Base-by-base conservation (phyloP, 495 filamentous ascomycete genomes). In the Penicillium odoratum region DNA sequence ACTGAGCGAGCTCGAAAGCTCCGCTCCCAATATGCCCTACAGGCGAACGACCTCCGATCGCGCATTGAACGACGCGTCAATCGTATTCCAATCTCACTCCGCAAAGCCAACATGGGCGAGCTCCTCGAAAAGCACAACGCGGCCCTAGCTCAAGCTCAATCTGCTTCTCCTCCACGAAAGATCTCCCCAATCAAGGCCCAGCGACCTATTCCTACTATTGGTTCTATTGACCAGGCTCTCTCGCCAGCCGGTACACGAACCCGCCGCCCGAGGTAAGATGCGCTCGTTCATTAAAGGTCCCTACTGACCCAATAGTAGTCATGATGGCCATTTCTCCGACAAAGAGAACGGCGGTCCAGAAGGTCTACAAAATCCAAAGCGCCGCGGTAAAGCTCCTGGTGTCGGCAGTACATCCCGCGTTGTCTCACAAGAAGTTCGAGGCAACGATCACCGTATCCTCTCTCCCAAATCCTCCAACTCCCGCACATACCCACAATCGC, bases 51-150 rank as follows among this genome's bases (percentile, higher is more conserved):
- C 58, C 81, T 98, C 11, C 83, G 87, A 43, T 85, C 91, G 47
- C 88, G 94, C 42, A 87, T 99, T 30, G 93, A 98, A 76, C 88
- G 96, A 72, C 90, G 94, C 69, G 82, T 99, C 72, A 96, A 97
- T 67, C 89, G 94, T 46, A 92, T 99, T 46, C 94, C 94, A 7
- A 78, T 83, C 40, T 83, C 86, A 13, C 73, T 96, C 56, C 87
- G 94, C 53, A 89, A 87, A 64, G 82, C 81, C 31, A 97, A 83
- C 45, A 93, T 99, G 84, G 87, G 86, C 52, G 93, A 96, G 30
- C 78, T 98, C 6, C 65, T 92, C 16, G 78, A 84, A 30, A 85
- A 85, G 57, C 71, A 86, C 62, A 76, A 69, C 55, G 58, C 68
- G 31, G 58, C 70, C 25, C 60, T 62, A 51, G 55, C 67, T 52